phyloP scores from a whole-genome alignment of 1,139 yeast species.

The Arxiozyma slooffiae region DNA sequence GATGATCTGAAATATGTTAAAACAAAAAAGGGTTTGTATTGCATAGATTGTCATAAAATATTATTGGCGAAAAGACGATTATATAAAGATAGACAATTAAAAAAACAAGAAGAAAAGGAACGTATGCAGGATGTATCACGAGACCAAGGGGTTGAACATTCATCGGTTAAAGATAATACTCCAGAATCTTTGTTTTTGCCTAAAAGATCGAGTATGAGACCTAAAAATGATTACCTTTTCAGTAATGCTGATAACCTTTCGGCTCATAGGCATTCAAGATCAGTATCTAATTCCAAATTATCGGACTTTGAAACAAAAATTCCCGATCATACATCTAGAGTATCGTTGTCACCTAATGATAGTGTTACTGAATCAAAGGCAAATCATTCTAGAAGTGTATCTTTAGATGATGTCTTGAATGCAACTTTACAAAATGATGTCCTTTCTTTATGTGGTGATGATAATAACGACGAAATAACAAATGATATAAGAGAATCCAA shows the following conservation, averaged over 20 bases:
- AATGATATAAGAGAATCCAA: neutral
- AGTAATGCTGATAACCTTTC: neutral
- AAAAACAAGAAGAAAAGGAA: neutral
- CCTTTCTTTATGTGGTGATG: conserved; percentile 7
- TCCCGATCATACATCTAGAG: neutral
- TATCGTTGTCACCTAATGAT: neutral
- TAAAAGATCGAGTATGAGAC: conserved; percentile 7
- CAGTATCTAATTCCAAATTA: conserved; percentile 3
- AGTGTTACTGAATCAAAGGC: neutral
- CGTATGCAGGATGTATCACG: neutral
- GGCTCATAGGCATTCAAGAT: conserved; percentile 5
- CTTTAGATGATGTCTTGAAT: conserved; percentile 26
- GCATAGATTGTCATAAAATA: conserved; percentile 86
- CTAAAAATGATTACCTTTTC: neutral
- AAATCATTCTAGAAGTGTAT: conserved; percentile 16
- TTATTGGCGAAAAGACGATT: conserved; percentile 36
- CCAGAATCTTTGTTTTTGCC: conserved; percentile 1
- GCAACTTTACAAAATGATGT: conserved; percentile 23
- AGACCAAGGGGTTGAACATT: neutral
- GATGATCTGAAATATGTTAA: conserved; percentile 87
- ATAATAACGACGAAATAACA: neutral
- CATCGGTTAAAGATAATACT: neutral
- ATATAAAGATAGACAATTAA: conserved; percentile 29
- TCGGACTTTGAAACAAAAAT: neutral
- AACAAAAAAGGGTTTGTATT: conserved; percentile 85